These are phyloP conservation scores for Podila epigama DNA, from an alignment of 192 early-diverging fungal genomes.

Conservation along the genomic window DNA sequence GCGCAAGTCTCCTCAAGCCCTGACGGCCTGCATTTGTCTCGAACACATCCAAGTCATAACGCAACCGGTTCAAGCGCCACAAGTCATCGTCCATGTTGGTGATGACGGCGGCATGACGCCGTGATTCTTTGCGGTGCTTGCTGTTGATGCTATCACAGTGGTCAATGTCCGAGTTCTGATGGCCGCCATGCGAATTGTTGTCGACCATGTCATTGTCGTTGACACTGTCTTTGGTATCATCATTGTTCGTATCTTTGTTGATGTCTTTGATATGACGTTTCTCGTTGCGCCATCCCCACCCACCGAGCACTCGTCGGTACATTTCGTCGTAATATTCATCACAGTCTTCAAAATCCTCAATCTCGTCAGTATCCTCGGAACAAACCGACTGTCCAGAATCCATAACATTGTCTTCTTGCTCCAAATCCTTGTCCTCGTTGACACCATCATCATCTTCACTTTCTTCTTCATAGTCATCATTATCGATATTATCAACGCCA, in stretches of 20 bases:
- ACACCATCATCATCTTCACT: too few relatives aligned
- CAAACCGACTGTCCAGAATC: too few relatives aligned
- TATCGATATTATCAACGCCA: too few relatives aligned
- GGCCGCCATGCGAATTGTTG: not conserved
- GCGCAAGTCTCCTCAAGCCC: too few relatives aligned
- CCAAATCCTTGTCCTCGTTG: not conserved
- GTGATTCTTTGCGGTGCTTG: not conserved
- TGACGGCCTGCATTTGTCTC: not conserved
- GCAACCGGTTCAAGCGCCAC: conserved; percentile 16
- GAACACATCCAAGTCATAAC: not conserved
- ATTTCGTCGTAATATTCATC: not conserved
- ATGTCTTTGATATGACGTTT: not conserved
- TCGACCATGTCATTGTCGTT: not conserved
- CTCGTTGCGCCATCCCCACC: too few relatives aligned
- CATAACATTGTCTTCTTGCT: not conserved
- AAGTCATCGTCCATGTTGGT: conserved; percentile 13
- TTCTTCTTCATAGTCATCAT: too few relatives aligned
- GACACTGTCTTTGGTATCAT: not conserved
- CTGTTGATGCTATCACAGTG: not conserved
- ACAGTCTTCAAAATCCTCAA: not conserved
- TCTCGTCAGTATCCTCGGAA: not conserved
- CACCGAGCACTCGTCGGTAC: too few relatives aligned
- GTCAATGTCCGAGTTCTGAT: not conserved
- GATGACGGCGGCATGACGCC: not conserved
- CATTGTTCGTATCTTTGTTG: not conserved